Conservation (phyloP, 2,329 filamentous ascomycete species). For the Bimuria novae-zelandiae region DNA sequence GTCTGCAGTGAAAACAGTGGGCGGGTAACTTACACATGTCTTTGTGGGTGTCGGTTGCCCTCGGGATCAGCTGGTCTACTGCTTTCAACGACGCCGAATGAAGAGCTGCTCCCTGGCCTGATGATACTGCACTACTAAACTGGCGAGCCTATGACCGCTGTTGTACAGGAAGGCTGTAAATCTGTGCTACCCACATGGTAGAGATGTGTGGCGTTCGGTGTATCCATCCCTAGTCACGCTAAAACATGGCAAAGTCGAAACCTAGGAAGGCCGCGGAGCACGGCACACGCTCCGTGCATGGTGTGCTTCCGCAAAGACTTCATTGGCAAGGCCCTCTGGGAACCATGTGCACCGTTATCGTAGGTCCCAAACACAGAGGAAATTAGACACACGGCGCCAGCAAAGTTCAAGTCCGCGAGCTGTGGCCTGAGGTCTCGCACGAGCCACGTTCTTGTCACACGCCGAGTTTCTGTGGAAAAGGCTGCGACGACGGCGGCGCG, state of each 20-base stretch:
- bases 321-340: too few relatives aligned
- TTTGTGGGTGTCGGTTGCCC: too few relatives aligned
- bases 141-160: background rate
- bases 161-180: background rate
- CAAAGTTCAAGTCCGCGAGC: background rate
- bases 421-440: slow-evolving; percentile 10
- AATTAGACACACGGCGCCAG: background rate
- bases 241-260: background rate
- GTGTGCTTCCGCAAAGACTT: background rate
- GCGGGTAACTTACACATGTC: too few relatives aligned
- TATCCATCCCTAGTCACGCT: background rate
- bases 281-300: background rate
- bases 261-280: background rate
- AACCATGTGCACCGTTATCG: background rate
- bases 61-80: too few relatives aligned
- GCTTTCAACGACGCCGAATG: background rate
- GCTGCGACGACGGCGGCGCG: background rate
- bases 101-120: background rate
- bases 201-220: background rate
- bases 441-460: slow-evolving; percentile 13
- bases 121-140: background rate
- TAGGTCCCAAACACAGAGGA: background rate
- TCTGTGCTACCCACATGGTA: slow-evolving; percentile 2
- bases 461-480: background rate
- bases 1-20: too few relatives aligned